Evolutionary conservation across 345 rosid species (phyloP).

Genomic region (Populus nigra): DNA sequence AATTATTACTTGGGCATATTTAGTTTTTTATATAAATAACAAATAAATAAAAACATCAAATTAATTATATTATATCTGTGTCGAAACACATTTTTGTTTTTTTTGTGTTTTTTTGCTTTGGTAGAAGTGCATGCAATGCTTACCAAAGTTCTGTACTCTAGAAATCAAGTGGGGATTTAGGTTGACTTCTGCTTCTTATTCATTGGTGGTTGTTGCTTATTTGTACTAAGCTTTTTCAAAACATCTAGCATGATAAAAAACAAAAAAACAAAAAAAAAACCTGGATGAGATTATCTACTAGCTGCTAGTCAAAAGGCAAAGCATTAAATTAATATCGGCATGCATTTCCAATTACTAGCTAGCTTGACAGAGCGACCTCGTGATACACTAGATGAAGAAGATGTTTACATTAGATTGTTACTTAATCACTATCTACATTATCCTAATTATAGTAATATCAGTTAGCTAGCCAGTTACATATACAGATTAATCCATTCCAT

Average conservation of each 20-base stretch:
- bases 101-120: no score
- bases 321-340: background rate
- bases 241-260: background rate
- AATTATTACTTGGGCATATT: no score
- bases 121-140: no score
- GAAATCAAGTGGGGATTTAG: background rate
- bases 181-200: background rate
- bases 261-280: no score
- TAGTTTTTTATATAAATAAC: no score
- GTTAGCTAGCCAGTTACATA: conserved; percentile 3
- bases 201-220: background rate
- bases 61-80: no score
- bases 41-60: no score
- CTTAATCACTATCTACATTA: conserved; percentile 15
- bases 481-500: conserved; percentile 55
- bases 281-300: background rate
- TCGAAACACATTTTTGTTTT: no score
- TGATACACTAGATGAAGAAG: background rate
- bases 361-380: background rate
- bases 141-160: background rate
- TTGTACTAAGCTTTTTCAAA: background rate
- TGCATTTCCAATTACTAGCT: background rate
- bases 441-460: background rate
- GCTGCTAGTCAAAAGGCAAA: background rate
- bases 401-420: conserved; percentile 10